Percentiles rank a stretch among this genome's conserved stretches.
Evolutionary conservation across 495 filamentous ascomycete species (phyloP).

Genomic region (Penicillium atrosanguineum): DNA sequence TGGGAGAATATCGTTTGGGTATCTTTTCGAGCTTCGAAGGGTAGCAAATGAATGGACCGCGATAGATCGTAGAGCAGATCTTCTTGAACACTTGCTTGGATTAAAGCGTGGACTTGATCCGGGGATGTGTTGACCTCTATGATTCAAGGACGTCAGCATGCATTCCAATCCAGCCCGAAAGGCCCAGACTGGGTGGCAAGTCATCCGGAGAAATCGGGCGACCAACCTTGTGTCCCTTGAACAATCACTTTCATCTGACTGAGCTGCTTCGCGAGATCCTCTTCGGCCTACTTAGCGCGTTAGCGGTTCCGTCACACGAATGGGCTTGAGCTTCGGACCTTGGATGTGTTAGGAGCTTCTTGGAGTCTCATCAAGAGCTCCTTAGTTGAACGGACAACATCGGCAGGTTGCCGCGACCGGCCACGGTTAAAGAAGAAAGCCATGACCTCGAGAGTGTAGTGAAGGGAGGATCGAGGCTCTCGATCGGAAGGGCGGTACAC

Average conservation of each 20-base stretch:
- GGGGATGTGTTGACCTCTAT: constrained; percentile 80
- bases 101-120: constrained; percentile 78
- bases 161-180: constrained; percentile 7
- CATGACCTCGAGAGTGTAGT: constrained; percentile 49
- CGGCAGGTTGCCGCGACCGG: constrained; percentile 50
- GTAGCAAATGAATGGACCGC: constrained; percentile 71
- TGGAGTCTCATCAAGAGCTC: constrained; percentile 52
- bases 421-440: constrained; percentile 88
- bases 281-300: constrained; percentile 53
- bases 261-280: constrained; percentile 74
- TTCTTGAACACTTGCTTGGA: constrained; percentile 78
- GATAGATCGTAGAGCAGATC: constrained; percentile 84
- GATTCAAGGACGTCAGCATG: constrained; percentile 6
- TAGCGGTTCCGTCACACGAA: constrained; percentile 10
- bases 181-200: neutral
- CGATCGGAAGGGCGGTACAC: constrained; percentile 4
- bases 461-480: constrained; percentile 5
- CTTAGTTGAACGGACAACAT: constrained; percentile 56
- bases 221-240: constrained; percentile 75
- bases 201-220: constrained; percentile 7
- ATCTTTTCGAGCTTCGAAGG: constrained; percentile 93
- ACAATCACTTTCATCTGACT: constrained; percentile 79
- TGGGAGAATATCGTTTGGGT: constrained; percentile 87
- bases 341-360: constrained; percentile 39
- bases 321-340: constrained; percentile 50